Base-by-base conservation (phyloP, 306 rosid species). In the Lathyrus tuberosus region DNA sequence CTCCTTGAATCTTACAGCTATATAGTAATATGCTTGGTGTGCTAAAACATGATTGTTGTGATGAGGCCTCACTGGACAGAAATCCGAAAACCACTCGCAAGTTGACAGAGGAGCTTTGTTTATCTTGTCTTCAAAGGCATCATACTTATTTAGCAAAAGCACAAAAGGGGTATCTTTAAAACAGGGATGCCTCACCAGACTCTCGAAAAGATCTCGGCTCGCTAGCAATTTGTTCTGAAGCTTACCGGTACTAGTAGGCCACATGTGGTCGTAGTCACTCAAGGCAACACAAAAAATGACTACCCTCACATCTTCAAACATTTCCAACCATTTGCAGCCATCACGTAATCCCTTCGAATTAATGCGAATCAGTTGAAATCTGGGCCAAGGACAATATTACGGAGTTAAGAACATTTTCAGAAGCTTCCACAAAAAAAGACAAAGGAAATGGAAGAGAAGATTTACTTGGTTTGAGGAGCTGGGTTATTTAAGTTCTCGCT, bases 281-380 rank as follows among this genome's bases (percentile, higher is more conserved):
- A 91, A 77, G 40, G 96, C 80, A 68, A 85, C 96, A 76, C 97
- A 91, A 75, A 91, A 88, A 70, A 91, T 65, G 71, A 89, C 86
- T 41, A 83, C 81, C 80, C 91, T 84, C 79, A 85, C 91, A 62
- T 88, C 97, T 85, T 88, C 97, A 44, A 91, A 91, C 97, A 91
- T 91, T 81, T 84, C 86, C 69, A 91, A 74, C 97, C 97, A 91
- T 81, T 91, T 91, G 83, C 93, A 87, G 73, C 93, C 93, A 20
- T 91, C 96, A 48, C 61, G 85, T 69, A 88, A 80, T 62, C 97
- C 97, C 80, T 87, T 87, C 4, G 91, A 85, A 79, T 85, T 87
- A 51, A 91, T 82, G 69, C 82, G 87, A 80, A 91, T 85, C 20
- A 91, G 82, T 84, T 88, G 96, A 79, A 84, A 91, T 76, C 97